A percentile compares a stretch with the other conserved stretches of the same genome.
These are phyloP conservation scores for Alternaria infectoria DNA, from an alignment of 2,329 filamentous ascomycete species.

Conservation along the genomic window DNA sequence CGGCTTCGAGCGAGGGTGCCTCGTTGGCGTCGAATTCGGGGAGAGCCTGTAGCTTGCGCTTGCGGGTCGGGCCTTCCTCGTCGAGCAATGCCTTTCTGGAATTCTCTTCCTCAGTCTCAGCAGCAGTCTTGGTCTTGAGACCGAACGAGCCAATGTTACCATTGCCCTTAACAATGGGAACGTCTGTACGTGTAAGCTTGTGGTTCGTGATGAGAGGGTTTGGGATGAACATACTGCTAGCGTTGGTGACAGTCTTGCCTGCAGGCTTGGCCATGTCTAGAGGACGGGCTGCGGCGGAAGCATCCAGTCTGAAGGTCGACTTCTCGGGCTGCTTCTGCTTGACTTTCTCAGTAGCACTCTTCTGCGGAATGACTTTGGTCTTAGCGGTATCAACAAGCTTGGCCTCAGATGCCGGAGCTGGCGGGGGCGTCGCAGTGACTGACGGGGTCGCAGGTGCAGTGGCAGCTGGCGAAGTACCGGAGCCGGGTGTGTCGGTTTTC, in stretches of 20 bases:
- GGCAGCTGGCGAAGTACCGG: conserved; percentile 61
- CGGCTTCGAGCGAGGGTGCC: conserved; percentile 43
- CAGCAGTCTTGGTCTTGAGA: conserved; percentile 69
- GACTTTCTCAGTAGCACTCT: conserved; percentile 82
- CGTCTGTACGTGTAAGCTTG: conserved; percentile 31
- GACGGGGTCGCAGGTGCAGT: conserved; percentile 72
- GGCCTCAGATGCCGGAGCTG: conserved; percentile 24
- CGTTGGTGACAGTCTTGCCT: conserved; percentile 30
- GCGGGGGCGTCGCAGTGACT: conserved; percentile 37
- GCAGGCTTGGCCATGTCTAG: conserved; percentile 34
- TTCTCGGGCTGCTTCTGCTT: conserved; percentile 57
- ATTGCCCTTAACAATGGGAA: conserved; percentile 66
- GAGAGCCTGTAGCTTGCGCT: conserved; percentile 84
- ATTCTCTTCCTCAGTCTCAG: conserved; percentile 67
- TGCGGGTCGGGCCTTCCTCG: conserved; percentile 81
- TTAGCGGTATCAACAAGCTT: conserved; percentile 60
- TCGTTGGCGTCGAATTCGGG: conserved; percentile 68
- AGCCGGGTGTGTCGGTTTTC: conserved; percentile 67
- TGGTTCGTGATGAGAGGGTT: neutral
- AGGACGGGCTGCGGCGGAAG: conserved; percentile 38
- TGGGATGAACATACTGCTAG: conserved; percentile 19
- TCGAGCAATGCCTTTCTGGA: conserved; percentile 83
- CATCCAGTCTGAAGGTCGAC: conserved; percentile 48
- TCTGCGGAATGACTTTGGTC: conserved; percentile 80
- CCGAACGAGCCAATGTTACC: conserved; percentile 85